These are phyloP conservation scores for Clonostachys rosea DNA, from an alignment of 2,329 filamentous ascomycete genomes.

Conservation along the genomic window DNA sequence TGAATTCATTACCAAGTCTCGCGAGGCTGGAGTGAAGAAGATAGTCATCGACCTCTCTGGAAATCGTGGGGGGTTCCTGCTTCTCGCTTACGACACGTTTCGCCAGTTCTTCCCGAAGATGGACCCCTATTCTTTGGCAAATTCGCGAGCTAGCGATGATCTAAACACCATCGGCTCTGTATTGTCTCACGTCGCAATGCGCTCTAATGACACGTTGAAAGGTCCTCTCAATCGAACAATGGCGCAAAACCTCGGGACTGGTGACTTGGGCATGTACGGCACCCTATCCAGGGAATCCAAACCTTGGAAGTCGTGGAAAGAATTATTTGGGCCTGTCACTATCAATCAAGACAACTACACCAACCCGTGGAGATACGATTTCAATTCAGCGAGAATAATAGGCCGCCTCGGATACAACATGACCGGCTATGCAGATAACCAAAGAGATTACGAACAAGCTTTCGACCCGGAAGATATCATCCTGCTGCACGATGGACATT, in stretches of 20 bases:
- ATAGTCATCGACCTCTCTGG: slow-evolving; percentile 59
- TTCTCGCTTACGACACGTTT: slow-evolving; percentile 43
- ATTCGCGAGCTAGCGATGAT: not conserved
- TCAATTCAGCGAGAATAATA: slow-evolving; percentile 29
- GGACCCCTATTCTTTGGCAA: slow-evolving; percentile 6
- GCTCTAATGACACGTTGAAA: too few species aligned
- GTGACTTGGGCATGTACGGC: not conserved
- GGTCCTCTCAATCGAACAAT: too few species aligned
- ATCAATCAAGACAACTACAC: slow-evolving; percentile 11
- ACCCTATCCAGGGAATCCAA: not conserved
- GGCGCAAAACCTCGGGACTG: not conserved
- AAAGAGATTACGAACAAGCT: not conserved
- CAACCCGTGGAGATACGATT: not conserved
- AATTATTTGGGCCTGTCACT: not conserved
- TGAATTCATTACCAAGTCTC: slow-evolving; percentile 5
- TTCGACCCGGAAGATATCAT: slow-evolving; percentile 33
- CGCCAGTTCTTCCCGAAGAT: slow-evolving; percentile 25
- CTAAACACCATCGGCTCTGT: too few species aligned
- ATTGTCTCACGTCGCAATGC: too few species aligned
- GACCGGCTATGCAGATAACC: slow-evolving; percentile 31
- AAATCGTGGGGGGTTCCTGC: slow-evolving; percentile 53
- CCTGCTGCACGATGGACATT: slow-evolving; percentile 49
- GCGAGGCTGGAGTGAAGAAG: slow-evolving; percentile 44
- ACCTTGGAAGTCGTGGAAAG: not conserved
- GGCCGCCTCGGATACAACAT: slow-evolving; percentile 31